A percentile compares a stretch with the other conserved stretches of the same genome.
These are phyloP conservation scores for Cryptococcus sp. DNA, from an alignment of 1,284 basidiomycete genomes.

Conservation along the genomic window DNA sequence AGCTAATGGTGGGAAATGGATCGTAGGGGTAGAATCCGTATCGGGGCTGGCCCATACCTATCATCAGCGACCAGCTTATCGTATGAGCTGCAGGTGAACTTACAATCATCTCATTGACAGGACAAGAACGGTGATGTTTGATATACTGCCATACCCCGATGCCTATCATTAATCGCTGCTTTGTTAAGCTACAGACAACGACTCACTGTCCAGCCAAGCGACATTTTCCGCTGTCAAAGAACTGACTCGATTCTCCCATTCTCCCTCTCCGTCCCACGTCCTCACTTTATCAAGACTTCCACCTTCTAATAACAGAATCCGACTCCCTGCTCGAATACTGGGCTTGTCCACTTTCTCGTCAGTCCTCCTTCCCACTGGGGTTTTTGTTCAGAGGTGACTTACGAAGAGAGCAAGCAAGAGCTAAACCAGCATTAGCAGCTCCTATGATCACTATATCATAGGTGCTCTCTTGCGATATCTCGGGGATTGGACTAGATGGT, in stretches of 20 bases:
- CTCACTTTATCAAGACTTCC: constrained; percentile 65
- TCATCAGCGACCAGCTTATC: background rate
- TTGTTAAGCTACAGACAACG: background rate
- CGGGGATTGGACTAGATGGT: constrained; percentile 3
- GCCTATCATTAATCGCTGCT: constrained; percentile 51
- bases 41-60: constrained; percentile 68
- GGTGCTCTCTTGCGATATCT: constrained; percentile 25
- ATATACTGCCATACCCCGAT: constrained; percentile 79
- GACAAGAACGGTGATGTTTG: constrained; percentile 63
- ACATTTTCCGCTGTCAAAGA: constrained; percentile 83
- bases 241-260: constrained; percentile 82
- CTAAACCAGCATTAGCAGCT: constrained; percentile 86
- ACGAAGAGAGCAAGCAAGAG: constrained; percentile 83
- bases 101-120: constrained; percentile 81
- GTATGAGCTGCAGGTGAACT: constrained; percentile 12
- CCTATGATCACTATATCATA: constrained; percentile 90
- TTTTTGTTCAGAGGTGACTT: constrained; percentile 31
- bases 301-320: constrained; percentile 73
- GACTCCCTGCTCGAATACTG: constrained; percentile 53
- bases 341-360: background rate
- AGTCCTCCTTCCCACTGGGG: background rate
- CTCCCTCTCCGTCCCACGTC: constrained; percentile 60
- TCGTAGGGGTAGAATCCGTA: constrained; percentile 44
- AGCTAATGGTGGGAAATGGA: constrained; percentile 38
- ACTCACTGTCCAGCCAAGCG: constrained; percentile 66